Conservation (phyloP, 129 eudicot species). For the Pulicaria dysenterica region DNA sequence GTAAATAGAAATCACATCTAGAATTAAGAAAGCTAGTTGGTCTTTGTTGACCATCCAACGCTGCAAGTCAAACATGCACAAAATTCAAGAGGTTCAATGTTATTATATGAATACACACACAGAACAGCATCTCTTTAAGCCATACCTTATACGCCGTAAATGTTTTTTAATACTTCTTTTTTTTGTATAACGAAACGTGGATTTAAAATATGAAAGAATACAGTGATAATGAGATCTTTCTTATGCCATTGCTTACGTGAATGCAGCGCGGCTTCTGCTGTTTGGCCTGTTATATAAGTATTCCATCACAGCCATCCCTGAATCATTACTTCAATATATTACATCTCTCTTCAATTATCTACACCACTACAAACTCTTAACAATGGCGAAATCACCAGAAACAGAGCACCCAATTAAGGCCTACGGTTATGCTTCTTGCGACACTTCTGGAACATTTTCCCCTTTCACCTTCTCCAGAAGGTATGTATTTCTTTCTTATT, state of each 20-base stretch:
- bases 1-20: too few relatives aligned
- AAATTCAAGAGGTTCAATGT: not conserved
- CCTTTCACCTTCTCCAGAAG: constrained; percentile 65
- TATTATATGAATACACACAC: not conserved
- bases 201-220: too few relatives aligned
- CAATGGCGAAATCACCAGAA: constrained; percentile 49
- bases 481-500: constrained; percentile 13
- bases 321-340: too few relatives aligned
- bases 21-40: not conserved
- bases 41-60: not conserved
- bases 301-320: too few relatives aligned
- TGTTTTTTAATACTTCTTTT: too few relatives aligned
- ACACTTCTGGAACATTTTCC: constrained; percentile 48
- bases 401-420: constrained; percentile 57
- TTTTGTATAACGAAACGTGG: too few relatives aligned
- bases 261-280: too few relatives aligned
- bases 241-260: not conserved
- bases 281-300: too few relatives aligned
- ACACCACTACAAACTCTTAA: not conserved
- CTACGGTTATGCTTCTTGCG: constrained; percentile 57
- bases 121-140: too few relatives aligned
- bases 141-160: too few relatives aligned
- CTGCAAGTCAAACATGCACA: not conserved
- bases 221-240: too few relatives aligned
- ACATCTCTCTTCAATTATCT: not conserved